Percentiles rank a stretch among this genome's conserved stretches.
These are phyloP conservation scores for Leucoagaricus sp. DNA, from an alignment of 1,284 basidiomycete species.

Conservation along the genomic window DNA sequence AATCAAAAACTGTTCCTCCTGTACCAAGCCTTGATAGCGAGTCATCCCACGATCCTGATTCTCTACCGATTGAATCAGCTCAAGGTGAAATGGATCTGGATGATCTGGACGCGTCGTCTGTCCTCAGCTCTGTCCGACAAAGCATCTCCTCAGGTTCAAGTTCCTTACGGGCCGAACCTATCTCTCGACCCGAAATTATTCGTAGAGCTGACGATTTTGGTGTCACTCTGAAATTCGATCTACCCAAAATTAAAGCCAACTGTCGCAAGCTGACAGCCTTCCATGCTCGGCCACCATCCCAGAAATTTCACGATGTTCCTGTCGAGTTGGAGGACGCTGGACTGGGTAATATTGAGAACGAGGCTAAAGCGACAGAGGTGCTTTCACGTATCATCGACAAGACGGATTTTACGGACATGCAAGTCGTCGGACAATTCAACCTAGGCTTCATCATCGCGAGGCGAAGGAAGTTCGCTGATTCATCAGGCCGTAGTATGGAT, in stretches of 20 bases:
- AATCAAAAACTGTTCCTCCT: background rate
- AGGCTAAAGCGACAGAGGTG: slow-evolving; percentile 65
- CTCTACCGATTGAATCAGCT: slow-evolving; percentile 2
- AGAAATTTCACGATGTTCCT: background rate
- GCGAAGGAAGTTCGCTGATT: slow-evolving; percentile 38
- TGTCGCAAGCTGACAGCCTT: slow-evolving; percentile 32
- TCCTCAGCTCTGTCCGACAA: slow-evolving; percentile 22
- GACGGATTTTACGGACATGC: slow-evolving; percentile 84
- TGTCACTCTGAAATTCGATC: slow-evolving; percentile 47
- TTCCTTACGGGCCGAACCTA: slow-evolving; percentile 13
- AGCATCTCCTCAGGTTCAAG: slow-evolving; percentile 21
- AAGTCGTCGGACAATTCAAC: slow-evolving; percentile 94
- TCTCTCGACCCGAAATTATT: slow-evolving; percentile 45
- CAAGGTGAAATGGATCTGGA: slow-evolving; percentile 19
- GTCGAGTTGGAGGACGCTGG: slow-evolving; percentile 51
- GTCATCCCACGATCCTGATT: background rate
- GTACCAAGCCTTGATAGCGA: background rate
- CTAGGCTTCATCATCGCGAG: slow-evolving; percentile 92
- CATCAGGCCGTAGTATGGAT: slow-evolving; percentile 49
- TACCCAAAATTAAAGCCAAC: slow-evolving; percentile 37
- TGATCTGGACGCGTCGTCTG: slow-evolving; percentile 22
- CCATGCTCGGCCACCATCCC: background rate
- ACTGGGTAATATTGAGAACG: slow-evolving; percentile 57
- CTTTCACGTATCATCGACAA: slow-evolving; percentile 89
- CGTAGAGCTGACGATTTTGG: slow-evolving; percentile 38